Evolutionary conservation across 2,329 filamentous ascomycete species (phyloP).

Genomic region (Rhynchosporium agropyri): DNA sequence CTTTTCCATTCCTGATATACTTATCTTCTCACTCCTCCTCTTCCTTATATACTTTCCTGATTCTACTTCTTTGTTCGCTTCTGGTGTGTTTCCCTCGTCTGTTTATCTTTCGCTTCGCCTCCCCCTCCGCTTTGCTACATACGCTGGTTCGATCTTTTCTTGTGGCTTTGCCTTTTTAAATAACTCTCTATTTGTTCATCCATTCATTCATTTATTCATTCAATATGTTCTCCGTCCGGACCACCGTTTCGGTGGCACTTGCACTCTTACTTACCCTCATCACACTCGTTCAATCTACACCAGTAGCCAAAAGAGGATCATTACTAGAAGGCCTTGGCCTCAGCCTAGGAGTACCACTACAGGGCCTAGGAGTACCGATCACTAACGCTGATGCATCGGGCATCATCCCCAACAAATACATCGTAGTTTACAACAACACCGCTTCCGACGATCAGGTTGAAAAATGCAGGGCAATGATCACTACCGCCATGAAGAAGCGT

Average conservation of each 20-base stretch:
- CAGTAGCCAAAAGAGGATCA: slow-evolving; percentile 12
- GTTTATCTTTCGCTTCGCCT: not conserved
- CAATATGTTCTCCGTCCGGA: slow-evolving; percentile 8
- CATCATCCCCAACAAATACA: slow-evolving; percentile 59
- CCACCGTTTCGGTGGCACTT: slow-evolving; percentile 18
- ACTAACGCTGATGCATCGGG: slow-evolving; percentile 52
- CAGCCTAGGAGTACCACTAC: slow-evolving; percentile 2
- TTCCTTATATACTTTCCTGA: not conserved
- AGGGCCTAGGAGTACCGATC: slow-evolving; percentile 49
- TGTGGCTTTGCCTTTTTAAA: not conserved
- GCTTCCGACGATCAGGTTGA: slow-evolving; percentile 53
- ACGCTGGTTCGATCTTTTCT: slow-evolving; percentile 12
- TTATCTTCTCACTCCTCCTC: not conserved
- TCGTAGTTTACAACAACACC: slow-evolving; percentile 64
- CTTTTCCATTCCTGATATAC: slow-evolving; percentile 7
- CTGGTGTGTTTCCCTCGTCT: not conserved
- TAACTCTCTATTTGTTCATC: not conserved
- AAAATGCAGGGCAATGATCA: slow-evolving; percentile 53
- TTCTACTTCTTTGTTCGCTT: slow-evolving; percentile 13
- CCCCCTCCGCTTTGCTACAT: slow-evolving; percentile 6
- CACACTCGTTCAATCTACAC: slow-evolving; percentile 19
- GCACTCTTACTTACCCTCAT: slow-evolving; percentile 19
- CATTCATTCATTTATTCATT: not conserved
- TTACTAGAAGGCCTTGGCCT: too few relatives aligned
- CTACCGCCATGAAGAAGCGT: slow-evolving; percentile 55